Percentiles rank a stretch among this genome's conserved stretches.
These are phyloP conservation scores for Syncephalastrum racemosum DNA, from an alignment of 371 early-diverging fungal species.

Conservation along the genomic window DNA sequence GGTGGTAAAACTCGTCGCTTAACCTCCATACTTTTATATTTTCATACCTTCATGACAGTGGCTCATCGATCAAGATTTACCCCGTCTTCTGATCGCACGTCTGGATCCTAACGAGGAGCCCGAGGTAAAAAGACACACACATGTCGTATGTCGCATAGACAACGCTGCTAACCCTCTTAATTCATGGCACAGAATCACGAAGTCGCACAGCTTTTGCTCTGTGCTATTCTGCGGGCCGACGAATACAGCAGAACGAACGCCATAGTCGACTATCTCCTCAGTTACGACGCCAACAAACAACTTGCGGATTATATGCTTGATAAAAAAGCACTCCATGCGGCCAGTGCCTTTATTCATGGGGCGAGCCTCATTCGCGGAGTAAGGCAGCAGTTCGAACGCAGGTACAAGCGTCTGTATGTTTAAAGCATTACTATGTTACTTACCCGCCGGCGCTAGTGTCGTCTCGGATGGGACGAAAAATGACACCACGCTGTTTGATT, in stretches of 20 bases:
- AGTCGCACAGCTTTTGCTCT: conserved; percentile 19
- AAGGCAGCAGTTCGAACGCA: conserved; percentile 9
- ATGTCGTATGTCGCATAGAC: neutral
- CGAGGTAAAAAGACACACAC: neutral
- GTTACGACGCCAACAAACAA: conserved; percentile 11
- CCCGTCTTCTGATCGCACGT: no score
- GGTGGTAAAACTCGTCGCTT: no score
- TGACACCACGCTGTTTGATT: no score
- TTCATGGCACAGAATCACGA: conserved; percentile 20
- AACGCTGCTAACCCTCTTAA: no score
- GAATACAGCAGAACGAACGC: no score
- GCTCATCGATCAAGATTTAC: no score
- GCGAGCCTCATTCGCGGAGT: conserved; percentile 5
- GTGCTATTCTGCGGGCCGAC: conserved; percentile 8
- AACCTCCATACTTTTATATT: no score
- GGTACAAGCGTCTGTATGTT: neutral
- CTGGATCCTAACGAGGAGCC: no score
- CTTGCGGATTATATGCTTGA: conserved; percentile 19
- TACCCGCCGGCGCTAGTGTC: no score
- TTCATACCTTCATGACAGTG: no score
- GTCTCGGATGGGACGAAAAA: no score
- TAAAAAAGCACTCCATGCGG: conserved; percentile 10
- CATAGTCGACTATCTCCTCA: conserved; percentile 6
- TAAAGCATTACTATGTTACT: no score
- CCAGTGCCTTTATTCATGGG: conserved; percentile 10